A percentile compares a stretch with the other conserved stretches of the same genome.
Conservation (phyloP, 441 rosid species). For the Syzygium malaccense region DNA sequence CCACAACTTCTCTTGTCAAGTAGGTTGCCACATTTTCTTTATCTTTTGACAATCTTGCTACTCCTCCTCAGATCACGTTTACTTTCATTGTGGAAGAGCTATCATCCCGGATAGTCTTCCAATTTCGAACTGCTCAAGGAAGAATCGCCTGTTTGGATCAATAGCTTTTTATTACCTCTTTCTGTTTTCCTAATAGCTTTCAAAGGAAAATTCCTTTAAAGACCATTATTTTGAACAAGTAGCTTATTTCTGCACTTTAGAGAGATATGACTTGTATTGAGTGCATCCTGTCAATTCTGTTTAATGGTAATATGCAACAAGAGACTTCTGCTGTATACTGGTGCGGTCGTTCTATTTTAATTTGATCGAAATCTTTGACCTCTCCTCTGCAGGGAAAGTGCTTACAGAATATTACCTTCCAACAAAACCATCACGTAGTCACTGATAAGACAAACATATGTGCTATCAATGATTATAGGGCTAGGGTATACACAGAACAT, state of each 20-base stretch:
- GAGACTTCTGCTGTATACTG: neutral
- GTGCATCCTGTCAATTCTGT: neutral
- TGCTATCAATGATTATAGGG: neutral
- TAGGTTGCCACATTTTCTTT: slow-evolving; percentile 22
- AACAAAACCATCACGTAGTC: neutral
- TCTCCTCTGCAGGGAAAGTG: neutral
- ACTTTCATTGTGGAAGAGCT: neutral
- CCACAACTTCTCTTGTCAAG: slow-evolving; percentile 81
- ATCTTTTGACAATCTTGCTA: neutral
- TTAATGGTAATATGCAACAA: neutral
- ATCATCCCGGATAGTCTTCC: neutral
- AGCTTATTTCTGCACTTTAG: neutral
- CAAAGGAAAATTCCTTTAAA: neutral
- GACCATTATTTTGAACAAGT: neutral
- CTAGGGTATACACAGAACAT: neutral
- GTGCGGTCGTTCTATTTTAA: neutral
- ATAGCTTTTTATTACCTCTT: neutral
- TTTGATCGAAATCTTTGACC: neutral
- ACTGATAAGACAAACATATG: neutral
- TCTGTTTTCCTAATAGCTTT: neutral
- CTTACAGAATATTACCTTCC: neutral
- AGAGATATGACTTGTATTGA: neutral
- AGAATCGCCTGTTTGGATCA: neutral
- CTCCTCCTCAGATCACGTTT: neutral
- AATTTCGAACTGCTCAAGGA: neutral